These are phyloP conservation scores for Hortiboletus flavorubellus DNA, from an alignment of 768 basidiomycete genomes.

Conservation along the genomic window DNA sequence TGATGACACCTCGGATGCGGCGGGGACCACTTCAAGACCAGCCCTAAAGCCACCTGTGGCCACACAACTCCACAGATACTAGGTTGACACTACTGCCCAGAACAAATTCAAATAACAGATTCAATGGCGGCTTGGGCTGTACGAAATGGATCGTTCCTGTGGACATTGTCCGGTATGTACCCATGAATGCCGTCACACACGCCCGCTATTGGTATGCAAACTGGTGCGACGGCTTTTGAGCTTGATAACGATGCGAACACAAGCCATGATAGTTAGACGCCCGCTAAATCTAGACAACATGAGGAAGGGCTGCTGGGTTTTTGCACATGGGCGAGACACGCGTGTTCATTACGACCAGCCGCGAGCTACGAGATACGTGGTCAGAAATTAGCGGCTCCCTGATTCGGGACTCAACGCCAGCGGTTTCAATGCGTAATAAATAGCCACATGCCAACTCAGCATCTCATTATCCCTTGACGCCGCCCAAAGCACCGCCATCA, in stretches of 20 bases:
- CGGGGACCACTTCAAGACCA: slow-evolving; percentile 11
- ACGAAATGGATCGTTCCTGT: slow-evolving; percentile 18
- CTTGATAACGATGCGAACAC: slow-evolving; percentile 6
- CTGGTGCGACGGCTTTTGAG: background rate
- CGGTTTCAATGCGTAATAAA: slow-evolving; percentile 28
- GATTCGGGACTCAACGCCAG: slow-evolving; percentile 29
- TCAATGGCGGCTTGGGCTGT: background rate
- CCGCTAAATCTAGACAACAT: background rate
- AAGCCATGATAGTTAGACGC: background rate
- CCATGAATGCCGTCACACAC: slow-evolving; percentile 22
- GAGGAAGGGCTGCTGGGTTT: no score
- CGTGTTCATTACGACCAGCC: slow-evolving; percentile 1
- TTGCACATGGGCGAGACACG: background rate
- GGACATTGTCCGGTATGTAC: slow-evolving; percentile 1
- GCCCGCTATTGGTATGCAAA: slow-evolving; percentile 1
- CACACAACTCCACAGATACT: slow-evolving; percentile 6
- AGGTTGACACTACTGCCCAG: background rate
- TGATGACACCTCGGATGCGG: background rate
- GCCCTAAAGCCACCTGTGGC: slow-evolving; percentile 27
- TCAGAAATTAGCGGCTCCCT: slow-evolving; percentile 9
- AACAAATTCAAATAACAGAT: background rate
- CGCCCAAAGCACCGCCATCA: slow-evolving; percentile 44
- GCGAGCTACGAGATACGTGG: slow-evolving; percentile 11
- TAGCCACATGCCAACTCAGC: slow-evolving; percentile 24
- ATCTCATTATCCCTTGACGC: slow-evolving; percentile 35